Conservation (phyloP, 148 eudicot genomes). For the Silene latifolia region DNA sequence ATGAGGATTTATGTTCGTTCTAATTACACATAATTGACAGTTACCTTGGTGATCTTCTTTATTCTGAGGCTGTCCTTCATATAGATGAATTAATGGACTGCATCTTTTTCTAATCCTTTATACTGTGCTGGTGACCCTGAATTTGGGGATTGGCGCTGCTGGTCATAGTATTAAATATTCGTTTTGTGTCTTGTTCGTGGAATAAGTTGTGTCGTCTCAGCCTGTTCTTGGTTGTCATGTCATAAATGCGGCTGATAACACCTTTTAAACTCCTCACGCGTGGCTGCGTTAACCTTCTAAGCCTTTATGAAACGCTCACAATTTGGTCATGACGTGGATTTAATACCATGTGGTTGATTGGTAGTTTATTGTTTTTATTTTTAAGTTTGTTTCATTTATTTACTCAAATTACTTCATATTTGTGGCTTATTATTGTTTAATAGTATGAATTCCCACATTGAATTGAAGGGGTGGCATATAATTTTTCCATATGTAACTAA, state of each 20-base stretch:
- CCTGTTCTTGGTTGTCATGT: background rate
- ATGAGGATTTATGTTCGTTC: background rate
- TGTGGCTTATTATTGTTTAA: background rate
- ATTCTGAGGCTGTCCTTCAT: background rate
- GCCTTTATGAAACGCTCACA: background rate
- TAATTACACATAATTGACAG: background rate
- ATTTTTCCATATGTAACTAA: no score
- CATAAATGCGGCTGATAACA: background rate
- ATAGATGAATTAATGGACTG: background rate
- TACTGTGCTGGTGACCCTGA: background rate
- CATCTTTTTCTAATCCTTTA: background rate
- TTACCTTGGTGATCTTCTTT: background rate
- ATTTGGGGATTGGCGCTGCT: background rate
- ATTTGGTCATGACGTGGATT: background rate
- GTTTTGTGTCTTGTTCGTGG: background rate
- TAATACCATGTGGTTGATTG: background rate
- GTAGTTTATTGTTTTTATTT: no score
- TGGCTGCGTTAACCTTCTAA: background rate
- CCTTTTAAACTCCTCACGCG: background rate
- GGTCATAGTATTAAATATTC: constrained; percentile 3
- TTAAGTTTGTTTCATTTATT: no score
- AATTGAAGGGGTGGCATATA: background rate
- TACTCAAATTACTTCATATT: no score
- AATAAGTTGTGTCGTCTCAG: background rate
- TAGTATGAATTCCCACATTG: background rate